Percentiles rank a stretch among this genome's conserved stretches.
These are phyloP conservation scores for Pythium guiyangense DNA, from an alignment of 352 stramenopile genomes.

Conservation along the genomic window DNA sequence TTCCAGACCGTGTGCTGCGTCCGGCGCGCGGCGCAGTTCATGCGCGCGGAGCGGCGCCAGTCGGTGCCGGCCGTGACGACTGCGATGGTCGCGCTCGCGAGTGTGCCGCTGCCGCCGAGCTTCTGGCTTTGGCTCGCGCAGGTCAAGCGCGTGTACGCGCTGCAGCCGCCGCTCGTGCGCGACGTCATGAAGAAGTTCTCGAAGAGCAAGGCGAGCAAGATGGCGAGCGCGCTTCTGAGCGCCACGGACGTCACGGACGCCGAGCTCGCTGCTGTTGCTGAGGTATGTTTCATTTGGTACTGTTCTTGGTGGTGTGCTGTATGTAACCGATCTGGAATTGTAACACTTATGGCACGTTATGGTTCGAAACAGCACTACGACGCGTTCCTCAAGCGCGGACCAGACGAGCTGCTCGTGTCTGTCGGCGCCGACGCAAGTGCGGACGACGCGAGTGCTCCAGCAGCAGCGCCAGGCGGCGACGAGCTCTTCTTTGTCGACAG, in stretches of 20 bases:
- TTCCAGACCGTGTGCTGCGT: conserved; percentile 35
- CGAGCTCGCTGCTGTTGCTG: conserved; percentile 34
- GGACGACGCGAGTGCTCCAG: conserved; percentile 1
- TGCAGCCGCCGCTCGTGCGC: conserved; percentile 15
- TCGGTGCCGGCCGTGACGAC: conserved; percentile 35
- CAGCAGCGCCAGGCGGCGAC: conserved; percentile 3
- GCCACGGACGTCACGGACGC: conserved; percentile 33
- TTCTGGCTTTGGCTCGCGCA: conserved; percentile 46
- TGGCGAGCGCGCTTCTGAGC: conserved; percentile 42
- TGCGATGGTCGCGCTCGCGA: conserved; percentile 36
- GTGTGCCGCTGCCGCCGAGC: conserved; percentile 33
- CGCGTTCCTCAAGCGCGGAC: conserved; percentile 26
- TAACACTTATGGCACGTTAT: neutral
- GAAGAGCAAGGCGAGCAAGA: conserved; percentile 30
- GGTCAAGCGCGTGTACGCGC: conserved; percentile 27
- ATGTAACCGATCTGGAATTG: no score
- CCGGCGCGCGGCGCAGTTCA: conserved; percentile 51
- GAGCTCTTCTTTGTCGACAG: conserved; percentile 61
- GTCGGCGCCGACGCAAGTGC: conserved; percentile 4
- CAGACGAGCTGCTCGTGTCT: conserved; percentile 14
- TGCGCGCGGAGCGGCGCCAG: conserved; percentile 42
- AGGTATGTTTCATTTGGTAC: conserved; percentile 41
- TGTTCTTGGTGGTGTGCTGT: no score
- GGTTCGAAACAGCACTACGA: conserved; percentile 31
- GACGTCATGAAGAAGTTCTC: conserved; percentile 24